Percentiles rank a stretch among this genome's conserved stretches.
Conservation (phyloP, 2,329 filamentous ascomycete species). For the Sphaerulina populicola region DNA sequence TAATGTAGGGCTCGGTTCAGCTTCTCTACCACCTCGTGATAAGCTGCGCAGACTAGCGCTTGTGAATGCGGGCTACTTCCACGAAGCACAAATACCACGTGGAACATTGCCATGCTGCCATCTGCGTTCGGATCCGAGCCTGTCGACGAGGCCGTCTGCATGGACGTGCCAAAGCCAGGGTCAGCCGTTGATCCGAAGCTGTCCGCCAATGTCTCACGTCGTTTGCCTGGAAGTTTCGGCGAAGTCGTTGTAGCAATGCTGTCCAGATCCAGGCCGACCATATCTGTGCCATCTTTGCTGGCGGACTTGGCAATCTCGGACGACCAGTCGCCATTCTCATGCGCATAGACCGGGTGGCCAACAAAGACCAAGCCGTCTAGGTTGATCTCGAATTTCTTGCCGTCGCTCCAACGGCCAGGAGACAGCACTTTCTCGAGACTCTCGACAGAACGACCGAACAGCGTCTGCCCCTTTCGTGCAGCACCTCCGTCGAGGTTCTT, state of each 20-base stretch:
- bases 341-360: slow-evolving; percentile 75
- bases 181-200: slow-evolving; percentile 25
- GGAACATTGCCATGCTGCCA: slow-evolving; percentile 88
- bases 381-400: slow-evolving; percentile 79
- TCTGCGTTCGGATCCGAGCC: slow-evolving; percentile 30
- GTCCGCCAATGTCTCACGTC: slow-evolving; percentile 25
- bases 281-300: slow-evolving; percentile 7
- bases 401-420: slow-evolving; percentile 54
- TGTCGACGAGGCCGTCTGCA: slow-evolving; percentile 26
- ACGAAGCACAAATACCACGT: slow-evolving; percentile 84
- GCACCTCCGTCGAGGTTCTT: slow-evolving; percentile 9
- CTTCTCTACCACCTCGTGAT: slow-evolving; percentile 82
- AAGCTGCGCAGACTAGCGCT: slow-evolving; percentile 61
- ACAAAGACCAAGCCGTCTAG: slow-evolving; percentile 73
- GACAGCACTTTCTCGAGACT: slow-evolving; percentile 74
- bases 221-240: slow-evolving; percentile 8
- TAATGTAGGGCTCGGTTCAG: slow-evolving; percentile 88
- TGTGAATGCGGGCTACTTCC: slow-evolving; percentile 71
- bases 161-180: slow-evolving; percentile 23
- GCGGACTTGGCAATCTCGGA: slow-evolving; percentile 1
- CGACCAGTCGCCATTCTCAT: slow-evolving; percentile 51
- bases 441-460: slow-evolving; percentile 37
- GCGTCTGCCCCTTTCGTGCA: slow-evolving; percentile 1
- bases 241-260: slow-evolving; percentile 11
- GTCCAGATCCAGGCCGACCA: slow-evolving; percentile 11